phyloP scores from a whole-genome alignment of 2,329 filamentous ascomycete genomes.

The Pseudocercospora macadamiae region DNA sequence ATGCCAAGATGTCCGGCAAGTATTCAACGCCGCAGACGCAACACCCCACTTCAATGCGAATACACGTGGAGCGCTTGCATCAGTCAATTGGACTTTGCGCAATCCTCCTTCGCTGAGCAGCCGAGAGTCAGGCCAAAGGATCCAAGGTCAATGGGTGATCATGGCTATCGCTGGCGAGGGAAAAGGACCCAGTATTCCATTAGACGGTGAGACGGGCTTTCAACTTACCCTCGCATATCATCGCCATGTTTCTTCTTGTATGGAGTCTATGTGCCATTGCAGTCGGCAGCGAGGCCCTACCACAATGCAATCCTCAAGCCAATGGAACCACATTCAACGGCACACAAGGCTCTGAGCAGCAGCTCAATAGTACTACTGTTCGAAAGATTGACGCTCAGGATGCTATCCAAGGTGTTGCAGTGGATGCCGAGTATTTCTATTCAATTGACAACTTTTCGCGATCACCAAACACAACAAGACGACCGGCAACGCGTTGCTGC shows the following conservation, averaged over 20 bases:
- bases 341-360: conserved; percentile 1
- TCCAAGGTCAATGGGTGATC: not conserved
- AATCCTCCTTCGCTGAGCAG: not conserved
- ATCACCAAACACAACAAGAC: conserved; percentile 15
- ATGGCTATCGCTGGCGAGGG: not conserved
- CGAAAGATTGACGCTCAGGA: conserved; percentile 4
- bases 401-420: conserved; percentile 7
- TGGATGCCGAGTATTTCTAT: conserved; percentile 9
- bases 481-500: not conserved
- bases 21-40: not conserved
- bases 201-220: no score
- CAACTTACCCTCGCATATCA: no score
- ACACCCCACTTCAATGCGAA: not conserved
- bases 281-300: not conserved
- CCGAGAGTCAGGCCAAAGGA: not conserved
- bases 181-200: no score
- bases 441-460: conserved; percentile 13
- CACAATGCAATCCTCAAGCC: conserved; percentile 1
- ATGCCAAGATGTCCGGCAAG: not conserved
- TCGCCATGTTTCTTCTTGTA: not conserved
- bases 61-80: not conserved
- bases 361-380: conserved; percentile 8
- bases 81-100: not conserved
- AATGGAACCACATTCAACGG: conserved; percentile 9
- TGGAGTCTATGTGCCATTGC: not conserved